A percentile compares a stretch with the other conserved stretches of the same genome.
phyloP scores from a whole-genome alignment of 2,329 filamentous ascomycete species.

The Colletotrichum sp. region DNA sequence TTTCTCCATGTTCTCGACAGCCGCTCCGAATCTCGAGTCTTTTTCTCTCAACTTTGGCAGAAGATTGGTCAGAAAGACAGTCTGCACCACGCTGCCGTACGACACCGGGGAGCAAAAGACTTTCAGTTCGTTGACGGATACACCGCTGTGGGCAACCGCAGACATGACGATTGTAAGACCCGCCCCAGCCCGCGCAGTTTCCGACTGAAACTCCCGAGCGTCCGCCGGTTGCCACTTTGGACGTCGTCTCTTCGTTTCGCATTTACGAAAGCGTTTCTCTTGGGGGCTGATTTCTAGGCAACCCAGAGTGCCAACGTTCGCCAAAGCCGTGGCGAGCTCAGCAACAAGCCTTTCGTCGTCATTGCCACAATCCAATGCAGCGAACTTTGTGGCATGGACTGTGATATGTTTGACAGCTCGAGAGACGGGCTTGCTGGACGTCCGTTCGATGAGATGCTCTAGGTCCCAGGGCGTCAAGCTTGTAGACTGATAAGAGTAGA shows the following conservation, averaged over 20 bases:
- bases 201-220: background rate
- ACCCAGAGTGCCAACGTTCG: background rate
- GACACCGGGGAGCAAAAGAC: background rate
- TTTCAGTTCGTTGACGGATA: background rate
- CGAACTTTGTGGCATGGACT: background rate
- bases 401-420: background rate
- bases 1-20: background rate
- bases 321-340: background rate
- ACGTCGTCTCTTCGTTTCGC: background rate
- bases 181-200: background rate
- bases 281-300: background rate
- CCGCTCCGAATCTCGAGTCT: background rate
- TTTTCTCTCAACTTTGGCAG: background rate
- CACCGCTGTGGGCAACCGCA: background rate
- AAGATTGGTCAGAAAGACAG: background rate
- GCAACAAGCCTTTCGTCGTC: background rate
- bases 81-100: background rate
- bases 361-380: background rate
- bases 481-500: background rate
- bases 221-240: background rate
- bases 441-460: background rate
- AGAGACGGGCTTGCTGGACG: background rate
- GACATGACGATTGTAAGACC: background rate
- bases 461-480: background rate
- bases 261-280: background rate